Percentiles rank a stretch among this genome's conserved stretches.
These are phyloP conservation scores for Agarophyton chilense DNA, from an alignment of 23 red algal genomes.

Conservation along the genomic window DNA sequence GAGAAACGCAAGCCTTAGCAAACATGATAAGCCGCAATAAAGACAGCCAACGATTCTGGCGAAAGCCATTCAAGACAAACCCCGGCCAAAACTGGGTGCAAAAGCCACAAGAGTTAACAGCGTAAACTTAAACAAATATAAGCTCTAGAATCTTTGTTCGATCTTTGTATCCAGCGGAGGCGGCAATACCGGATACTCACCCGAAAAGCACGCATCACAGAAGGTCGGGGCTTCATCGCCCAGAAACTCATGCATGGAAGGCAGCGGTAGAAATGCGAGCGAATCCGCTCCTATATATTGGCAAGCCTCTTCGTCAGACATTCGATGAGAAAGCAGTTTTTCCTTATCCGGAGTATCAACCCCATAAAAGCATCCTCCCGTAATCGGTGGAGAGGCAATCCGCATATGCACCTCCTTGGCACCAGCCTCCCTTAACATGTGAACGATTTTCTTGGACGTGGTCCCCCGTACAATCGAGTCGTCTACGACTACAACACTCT, in stretches of 20 bases:
- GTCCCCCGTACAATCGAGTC: constrained; percentile 98
- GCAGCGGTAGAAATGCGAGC: constrained; percentile 79
- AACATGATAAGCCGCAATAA: neutral
- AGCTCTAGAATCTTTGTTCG: neutral
- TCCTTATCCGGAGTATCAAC: constrained; percentile 95
- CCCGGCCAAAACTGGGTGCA: too few relatives aligned
- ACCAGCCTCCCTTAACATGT: constrained; percentile 91
- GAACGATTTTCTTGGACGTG: constrained; percentile 92
- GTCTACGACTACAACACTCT: constrained; percentile 87
- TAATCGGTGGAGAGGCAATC: constrained; percentile 96
- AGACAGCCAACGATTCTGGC: too few relatives aligned
- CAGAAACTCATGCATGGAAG: constrained; percentile 77
- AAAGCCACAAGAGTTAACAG: neutral
- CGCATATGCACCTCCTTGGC: constrained; percentile 94
- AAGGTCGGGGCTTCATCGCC: constrained; percentile 85
- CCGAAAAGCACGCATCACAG: constrained; percentile 94
- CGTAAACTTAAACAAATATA: neutral
- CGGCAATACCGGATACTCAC: constrained; percentile 89
- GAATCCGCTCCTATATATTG: constrained; percentile 94
- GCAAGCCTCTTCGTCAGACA: constrained; percentile 73
- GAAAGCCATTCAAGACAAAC: too few relatives aligned
- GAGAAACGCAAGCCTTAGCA: neutral
- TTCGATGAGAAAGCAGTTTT: constrained; percentile 82
- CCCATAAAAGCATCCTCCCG: constrained; percentile 93
- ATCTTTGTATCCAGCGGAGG: neutral